phyloP scores from a whole-genome alignment of 176 grass and related monocot genomes.

The Elymus sibiricus region DNA sequence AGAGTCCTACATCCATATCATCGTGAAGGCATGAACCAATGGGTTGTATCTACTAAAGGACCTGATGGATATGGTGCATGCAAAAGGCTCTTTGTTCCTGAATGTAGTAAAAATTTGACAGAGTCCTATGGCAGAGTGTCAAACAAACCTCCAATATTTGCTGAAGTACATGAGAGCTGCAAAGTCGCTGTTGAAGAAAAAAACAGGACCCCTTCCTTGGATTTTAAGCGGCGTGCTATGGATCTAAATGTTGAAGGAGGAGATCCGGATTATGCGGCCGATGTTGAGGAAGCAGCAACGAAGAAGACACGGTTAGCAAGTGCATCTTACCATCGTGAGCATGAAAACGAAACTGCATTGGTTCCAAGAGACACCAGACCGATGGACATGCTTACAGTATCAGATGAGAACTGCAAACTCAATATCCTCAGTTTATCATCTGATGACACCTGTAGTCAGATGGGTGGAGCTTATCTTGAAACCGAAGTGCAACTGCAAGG shows the following conservation, averaged over 20 bases:
- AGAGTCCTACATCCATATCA: background rate
- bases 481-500: constrained; percentile 10
- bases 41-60: constrained; percentile 14
- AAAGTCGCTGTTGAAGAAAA: constrained; percentile 7
- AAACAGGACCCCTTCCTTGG: constrained; percentile 14
- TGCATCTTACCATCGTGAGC: constrained; percentile 27
- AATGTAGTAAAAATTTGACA: constrained; percentile 11
- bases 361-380: background rate
- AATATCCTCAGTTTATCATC: background rate
- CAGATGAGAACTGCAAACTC: constrained; percentile 19
- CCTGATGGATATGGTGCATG: constrained; percentile 11
- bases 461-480: constrained; percentile 14
- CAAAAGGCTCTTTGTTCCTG: constrained; percentile 19
- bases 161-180: constrained; percentile 16
- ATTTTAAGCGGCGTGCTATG: constrained; percentile 11
- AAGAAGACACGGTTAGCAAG: constrained; percentile 31
- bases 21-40: constrained; percentile 14
- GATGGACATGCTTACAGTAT: background rate
- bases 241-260: background rate
- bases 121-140: constrained; percentile 18
- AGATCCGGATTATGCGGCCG: constrained; percentile 5
- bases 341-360: constrained; percentile 3
- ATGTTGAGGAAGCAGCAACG: constrained; percentile 21
- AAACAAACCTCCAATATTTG: background rate
- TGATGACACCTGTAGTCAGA: constrained; percentile 6